A percentile compares a stretch with the other conserved stretches of the same genome.
Conservation (phyloP, 257 asterid genomes). For the Datura wrightii region DNA sequence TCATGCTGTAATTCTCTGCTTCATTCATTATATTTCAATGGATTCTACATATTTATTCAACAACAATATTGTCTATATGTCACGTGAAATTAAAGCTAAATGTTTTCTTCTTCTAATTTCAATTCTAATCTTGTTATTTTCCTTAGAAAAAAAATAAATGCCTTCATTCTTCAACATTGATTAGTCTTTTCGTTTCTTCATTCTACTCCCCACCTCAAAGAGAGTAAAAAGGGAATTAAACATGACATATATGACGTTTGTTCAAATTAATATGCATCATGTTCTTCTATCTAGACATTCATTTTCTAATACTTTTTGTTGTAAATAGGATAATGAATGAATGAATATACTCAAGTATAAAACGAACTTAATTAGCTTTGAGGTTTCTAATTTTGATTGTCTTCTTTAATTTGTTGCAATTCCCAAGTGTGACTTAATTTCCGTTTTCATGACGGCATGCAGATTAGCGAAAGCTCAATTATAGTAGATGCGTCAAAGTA, state of each 20-base stretch:
- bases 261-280: neutral
- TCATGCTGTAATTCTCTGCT: constrained; percentile 65
- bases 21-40: neutral
- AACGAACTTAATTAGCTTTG: neutral
- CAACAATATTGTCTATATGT: neutral
- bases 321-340: neutral
- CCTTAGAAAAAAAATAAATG: neutral
- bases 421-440: neutral
- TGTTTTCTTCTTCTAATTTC: neutral
- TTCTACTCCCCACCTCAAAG: neutral
- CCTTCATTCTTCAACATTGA: neutral
- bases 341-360: neutral
- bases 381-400: neutral
- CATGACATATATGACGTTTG: neutral
- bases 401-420: neutral
- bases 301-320: neutral
- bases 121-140: neutral
- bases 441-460: constrained; percentile 34
- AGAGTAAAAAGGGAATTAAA: neutral
- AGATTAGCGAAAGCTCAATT: constrained; percentile 74
- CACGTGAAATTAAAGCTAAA: neutral
- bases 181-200: neutral
- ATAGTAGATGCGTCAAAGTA: constrained; percentile 78
- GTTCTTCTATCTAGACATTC: neutral
- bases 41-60: neutral